phyloP scores from a whole-genome alignment of 2,329 filamentous ascomycete species.

The Pseudopyricularia cyperi region DNA sequence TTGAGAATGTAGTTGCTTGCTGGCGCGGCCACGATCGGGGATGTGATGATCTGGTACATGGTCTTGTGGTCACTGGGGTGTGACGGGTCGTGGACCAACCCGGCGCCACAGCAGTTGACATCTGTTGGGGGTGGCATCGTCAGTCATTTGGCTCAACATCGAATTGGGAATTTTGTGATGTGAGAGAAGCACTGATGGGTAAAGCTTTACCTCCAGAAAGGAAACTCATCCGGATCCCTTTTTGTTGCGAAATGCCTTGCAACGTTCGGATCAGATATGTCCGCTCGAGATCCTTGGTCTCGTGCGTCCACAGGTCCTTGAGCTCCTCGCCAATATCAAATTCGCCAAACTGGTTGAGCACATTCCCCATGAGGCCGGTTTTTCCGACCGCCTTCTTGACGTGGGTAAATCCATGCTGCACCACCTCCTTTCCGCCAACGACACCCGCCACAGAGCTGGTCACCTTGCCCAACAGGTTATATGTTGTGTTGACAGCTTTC shows the following conservation, averaged over 20 bases:
- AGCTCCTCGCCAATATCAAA: constrained; percentile 90
- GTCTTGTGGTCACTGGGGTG: constrained; percentile 93
- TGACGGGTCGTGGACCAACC: constrained; percentile 83
- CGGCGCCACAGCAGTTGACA: constrained; percentile 84
- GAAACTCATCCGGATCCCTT: constrained; percentile 93
- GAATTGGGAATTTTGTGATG: background rate
- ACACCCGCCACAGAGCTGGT: constrained; percentile 91
- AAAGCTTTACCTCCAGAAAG: constrained; percentile 62
- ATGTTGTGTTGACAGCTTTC: constrained; percentile 90
- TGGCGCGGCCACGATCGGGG: constrained; percentile 81
- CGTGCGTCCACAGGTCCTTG: constrained; percentile 95
- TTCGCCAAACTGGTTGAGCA: constrained; percentile 91
- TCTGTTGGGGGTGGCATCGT: constrained; percentile 29
- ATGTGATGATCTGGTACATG: constrained; percentile 93
- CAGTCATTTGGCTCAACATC: background rate
- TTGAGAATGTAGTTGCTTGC: constrained; percentile 78
- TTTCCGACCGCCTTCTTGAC: constrained; percentile 97
- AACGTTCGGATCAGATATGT: constrained; percentile 94
- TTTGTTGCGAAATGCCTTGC: constrained; percentile 89
- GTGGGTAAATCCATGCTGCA: constrained; percentile 82
- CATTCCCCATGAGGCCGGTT: constrained; percentile 85
- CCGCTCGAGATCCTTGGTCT: constrained; percentile 90
- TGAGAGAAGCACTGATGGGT: background rate
- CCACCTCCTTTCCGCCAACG: constrained; percentile 85
- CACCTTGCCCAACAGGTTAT: constrained; percentile 91